A percentile compares a stretch with the other conserved stretches of the same genome.
These are phyloP conservation scores for Trichosporon coremiiforme DNA, from an alignment of 1,284 basidiomycete genomes.

Conservation along the genomic window DNA sequence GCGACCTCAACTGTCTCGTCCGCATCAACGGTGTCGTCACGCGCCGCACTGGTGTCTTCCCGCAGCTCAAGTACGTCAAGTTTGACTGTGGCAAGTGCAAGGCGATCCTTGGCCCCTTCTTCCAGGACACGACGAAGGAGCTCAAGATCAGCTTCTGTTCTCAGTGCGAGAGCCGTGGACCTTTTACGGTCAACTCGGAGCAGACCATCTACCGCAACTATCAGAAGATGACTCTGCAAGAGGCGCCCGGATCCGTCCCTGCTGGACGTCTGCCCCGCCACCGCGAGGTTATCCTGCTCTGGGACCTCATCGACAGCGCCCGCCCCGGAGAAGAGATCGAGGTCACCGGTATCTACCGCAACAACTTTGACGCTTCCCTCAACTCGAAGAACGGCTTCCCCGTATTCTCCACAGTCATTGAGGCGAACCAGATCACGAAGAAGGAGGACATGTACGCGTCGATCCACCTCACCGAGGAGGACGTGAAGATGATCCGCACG, in stretches of 20 bases:
- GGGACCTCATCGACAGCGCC: constrained; percentile 97
- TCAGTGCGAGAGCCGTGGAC: constrained; percentile 90
- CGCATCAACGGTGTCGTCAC: constrained; percentile 98
- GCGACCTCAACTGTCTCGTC: constrained; percentile 91
- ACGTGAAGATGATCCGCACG: constrained; percentile 84
- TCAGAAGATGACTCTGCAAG: constrained; percentile 98
- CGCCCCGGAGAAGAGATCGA: constrained; percentile 99
- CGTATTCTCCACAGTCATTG: constrained; percentile 96
- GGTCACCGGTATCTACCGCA: constrained; percentile 95
- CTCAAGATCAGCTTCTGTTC: constrained; percentile 93
- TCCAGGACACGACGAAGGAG: constrained; percentile 93
- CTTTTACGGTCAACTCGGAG: constrained; percentile 95
- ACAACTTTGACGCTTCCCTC: constrained; percentile 97
- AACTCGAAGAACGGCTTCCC: constrained; percentile 99
- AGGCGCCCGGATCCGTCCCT: constrained; percentile 97
- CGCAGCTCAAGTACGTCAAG: constrained; percentile 98
- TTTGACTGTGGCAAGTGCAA: constrained; percentile 96
- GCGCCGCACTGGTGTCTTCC: constrained; percentile 92
- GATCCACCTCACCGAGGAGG: constrained; percentile 93
- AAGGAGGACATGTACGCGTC: constrained; percentile 92
- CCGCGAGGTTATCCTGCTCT: constrained; percentile 92
- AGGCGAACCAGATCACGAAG: constrained; percentile 97
- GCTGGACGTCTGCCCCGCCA: constrained; percentile 95
- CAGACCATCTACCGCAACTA: constrained; percentile 99
- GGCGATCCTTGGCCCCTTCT: constrained; percentile 91